These are phyloP conservation scores for Corylus heterophylla DNA, from an alignment of 306 rosid genomes.

Conservation along the genomic window DNA sequence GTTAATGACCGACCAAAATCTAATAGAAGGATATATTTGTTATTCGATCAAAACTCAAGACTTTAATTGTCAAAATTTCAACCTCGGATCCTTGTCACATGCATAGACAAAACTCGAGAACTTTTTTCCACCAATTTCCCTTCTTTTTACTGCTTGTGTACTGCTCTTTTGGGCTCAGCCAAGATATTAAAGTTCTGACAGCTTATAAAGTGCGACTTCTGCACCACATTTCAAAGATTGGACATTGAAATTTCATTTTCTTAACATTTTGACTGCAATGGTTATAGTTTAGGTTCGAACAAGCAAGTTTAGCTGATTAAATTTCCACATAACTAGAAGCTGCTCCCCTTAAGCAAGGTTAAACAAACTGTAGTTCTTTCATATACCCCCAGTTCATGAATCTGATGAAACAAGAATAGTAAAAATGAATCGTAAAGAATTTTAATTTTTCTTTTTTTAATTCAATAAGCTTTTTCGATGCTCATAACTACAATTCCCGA, in stretches of 20 bases:
- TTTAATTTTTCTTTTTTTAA: slow-evolving; percentile 46
- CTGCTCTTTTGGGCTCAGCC: no score
- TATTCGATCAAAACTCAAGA: no score
- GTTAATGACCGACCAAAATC: no score
- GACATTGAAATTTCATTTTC: background rate
- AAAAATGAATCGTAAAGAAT: slow-evolving; percentile 50
- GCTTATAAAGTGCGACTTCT: no score
- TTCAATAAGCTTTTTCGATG: slow-evolving; percentile 59
- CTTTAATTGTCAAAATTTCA: no score
- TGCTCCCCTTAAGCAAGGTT: background rate
- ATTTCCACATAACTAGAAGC: background rate
- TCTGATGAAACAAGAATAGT: slow-evolving; percentile 6
- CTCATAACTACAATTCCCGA: slow-evolving; percentile 77
- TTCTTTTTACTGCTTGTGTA: no score
- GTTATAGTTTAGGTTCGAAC: background rate
- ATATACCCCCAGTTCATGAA: background rate
- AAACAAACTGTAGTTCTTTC: background rate
- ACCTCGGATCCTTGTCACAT: no score
- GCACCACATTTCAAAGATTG: no score
- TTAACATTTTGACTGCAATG: background rate
- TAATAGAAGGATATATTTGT: no score
- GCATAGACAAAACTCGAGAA: no score
- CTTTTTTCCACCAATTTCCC: no score
- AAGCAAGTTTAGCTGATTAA: background rate
- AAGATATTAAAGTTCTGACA: no score